Percentiles rank a stretch among this genome's conserved stretches.
Conservation (phyloP, 2,329 filamentous ascomycete genomes). For the Ramichloridium luteum region DNA sequence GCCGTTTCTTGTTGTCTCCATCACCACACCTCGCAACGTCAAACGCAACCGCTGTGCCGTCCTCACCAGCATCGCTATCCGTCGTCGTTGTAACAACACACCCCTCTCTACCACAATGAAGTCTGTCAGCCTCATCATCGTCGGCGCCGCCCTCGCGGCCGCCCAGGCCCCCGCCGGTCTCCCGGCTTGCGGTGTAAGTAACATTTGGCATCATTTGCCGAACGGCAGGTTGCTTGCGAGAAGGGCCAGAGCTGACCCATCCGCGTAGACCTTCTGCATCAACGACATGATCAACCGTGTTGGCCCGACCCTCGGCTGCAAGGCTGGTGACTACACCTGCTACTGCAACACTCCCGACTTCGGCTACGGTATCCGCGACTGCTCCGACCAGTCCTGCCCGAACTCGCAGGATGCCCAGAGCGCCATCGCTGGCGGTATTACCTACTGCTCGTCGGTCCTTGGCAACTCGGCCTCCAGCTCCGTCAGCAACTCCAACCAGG, state of each 20-base stretch:
- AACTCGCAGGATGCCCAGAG: constrained; percentile 14
- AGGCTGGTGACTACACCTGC: constrained; percentile 22
- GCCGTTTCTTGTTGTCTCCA: no score
- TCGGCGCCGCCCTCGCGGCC: constrained; percentile 22
- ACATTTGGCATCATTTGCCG: constrained; percentile 3
- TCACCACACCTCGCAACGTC: no score
- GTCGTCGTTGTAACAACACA: no score
- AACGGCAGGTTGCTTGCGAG: constrained; percentile 1
- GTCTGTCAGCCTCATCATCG: constrained; percentile 18
- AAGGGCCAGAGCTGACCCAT: constrained; percentile 3
- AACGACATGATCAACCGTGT: constrained; percentile 26
- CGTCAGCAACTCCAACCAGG: constrained; percentile 5
- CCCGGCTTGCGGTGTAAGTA: constrained; percentile 26
- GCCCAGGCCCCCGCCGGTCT: constrained; percentile 23
- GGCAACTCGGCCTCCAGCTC: constrained; percentile 3
- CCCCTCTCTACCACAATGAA: constrained; percentile 22
- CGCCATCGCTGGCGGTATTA: constrained; percentile 24
- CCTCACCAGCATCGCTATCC: no score
- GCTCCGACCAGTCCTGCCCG: constrained; percentile 25
- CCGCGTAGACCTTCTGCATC: constrained; percentile 24
- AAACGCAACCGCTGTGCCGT: no score
- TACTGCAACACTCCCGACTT: constrained; percentile 26
- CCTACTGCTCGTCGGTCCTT: constrained; percentile 21
- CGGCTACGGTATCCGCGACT: constrained; percentile 29
- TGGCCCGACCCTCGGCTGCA: constrained; percentile 22